Evolutionary conservation across 2,329 filamentous ascomycete genomes (phyloP).

Genomic region (Diplodia scrobiculata): DNA sequence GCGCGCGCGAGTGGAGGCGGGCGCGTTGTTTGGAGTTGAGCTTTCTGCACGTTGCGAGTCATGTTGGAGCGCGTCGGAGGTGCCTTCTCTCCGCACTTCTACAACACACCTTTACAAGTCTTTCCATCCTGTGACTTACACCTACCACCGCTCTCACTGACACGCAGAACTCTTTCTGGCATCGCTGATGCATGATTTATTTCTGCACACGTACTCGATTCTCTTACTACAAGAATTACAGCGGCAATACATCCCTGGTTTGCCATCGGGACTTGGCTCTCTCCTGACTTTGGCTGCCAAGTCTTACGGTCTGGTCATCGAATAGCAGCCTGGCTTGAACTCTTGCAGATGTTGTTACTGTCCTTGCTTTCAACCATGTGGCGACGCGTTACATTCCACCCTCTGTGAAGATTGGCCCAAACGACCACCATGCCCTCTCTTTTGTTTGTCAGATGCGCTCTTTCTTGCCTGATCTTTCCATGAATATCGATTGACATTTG

Average conservation of each 20-base stretch:
- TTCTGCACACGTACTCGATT: neutral
- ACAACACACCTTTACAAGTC: neutral
- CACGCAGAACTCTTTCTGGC: too few relatives aligned
- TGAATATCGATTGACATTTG: neutral
- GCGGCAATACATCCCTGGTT: neutral
- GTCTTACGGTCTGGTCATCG: neutral
- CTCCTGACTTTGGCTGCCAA: neutral
- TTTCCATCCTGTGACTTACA: neutral
- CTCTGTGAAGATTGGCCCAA: neutral
- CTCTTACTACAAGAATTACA: neutral
- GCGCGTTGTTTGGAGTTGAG: conserved; percentile 25
- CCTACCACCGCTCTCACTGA: neutral
- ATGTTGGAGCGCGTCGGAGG: conserved; percentile 11
- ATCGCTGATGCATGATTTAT: neutral
- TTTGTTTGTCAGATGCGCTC: neutral
- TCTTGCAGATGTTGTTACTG: neutral
- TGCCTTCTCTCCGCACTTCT: neutral
- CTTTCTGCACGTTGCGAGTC: conserved; percentile 26
- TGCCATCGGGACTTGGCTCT: neutral
- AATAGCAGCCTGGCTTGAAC: neutral
- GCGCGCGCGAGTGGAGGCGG: conserved; percentile 32
- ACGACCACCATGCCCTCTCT: neutral
- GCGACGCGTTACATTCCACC: conserved; percentile 19
- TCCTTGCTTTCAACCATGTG: conserved; percentile 23
- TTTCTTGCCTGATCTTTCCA: neutral